Evolutionary conservation across 768 basidiomycete species (phyloP).

Genomic region (Boletales sp.): DNA sequence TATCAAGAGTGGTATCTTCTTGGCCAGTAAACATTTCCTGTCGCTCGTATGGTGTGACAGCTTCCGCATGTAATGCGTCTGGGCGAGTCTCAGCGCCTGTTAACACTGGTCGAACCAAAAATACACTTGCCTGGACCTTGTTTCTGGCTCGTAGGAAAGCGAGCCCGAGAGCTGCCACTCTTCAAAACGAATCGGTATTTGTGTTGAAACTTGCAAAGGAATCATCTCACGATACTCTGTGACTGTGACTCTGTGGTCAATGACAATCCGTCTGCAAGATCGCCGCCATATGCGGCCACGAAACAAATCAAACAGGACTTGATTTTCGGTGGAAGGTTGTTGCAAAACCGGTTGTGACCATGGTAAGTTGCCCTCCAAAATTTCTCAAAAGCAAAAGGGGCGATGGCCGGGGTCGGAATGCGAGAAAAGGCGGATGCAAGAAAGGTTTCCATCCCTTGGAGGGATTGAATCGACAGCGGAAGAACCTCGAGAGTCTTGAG

Average conservation of each 20-base stretch:
- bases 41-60: not conserved
- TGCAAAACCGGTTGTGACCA: constrained; percentile 33
- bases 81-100: not conserved
- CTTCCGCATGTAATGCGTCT: not conserved
- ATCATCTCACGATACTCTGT: constrained; percentile 27
- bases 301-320: constrained; percentile 44
- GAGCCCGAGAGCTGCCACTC: constrained; percentile 3
- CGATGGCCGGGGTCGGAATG: constrained; percentile 44
- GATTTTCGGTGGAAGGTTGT: constrained; percentile 40
- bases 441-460: constrained; percentile 43
- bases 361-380: constrained; percentile 62
- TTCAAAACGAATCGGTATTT: constrained; percentile 14
- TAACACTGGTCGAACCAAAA: constrained; percentile 9
- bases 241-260: constrained; percentile 35
- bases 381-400: constrained; percentile 48
- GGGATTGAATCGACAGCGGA: constrained; percentile 38
- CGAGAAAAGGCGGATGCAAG: constrained; percentile 50
- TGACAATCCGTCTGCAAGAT: constrained; percentile 44
- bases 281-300: constrained; percentile 45
- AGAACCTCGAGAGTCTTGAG: constrained; percentile 38
- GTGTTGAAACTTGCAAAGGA: constrained; percentile 5
- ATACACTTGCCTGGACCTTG: constrained; percentile 9
- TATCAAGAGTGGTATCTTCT: constrained; percentile 6
- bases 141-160: not conserved
- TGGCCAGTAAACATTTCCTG: not conserved